Evolutionary conservation across 257 asterid species (phyloP).

Genomic region (Primulina tabacum): DNA sequence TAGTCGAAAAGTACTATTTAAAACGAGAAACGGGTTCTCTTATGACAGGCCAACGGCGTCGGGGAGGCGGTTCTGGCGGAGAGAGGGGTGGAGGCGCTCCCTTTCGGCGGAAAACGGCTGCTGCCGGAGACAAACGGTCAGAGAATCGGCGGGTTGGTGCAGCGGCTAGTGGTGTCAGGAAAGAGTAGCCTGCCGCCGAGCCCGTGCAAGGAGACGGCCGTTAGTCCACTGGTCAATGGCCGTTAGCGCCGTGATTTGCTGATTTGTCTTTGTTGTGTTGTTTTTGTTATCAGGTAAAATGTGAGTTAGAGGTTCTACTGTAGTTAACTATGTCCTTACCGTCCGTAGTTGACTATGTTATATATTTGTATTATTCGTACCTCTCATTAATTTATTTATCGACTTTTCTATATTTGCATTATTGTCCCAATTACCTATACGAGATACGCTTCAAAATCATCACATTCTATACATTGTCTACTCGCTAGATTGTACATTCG

Average conservation of each 20-base stretch:
- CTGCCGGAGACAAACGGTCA: slow-evolving; percentile 82
- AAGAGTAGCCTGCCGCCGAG: slow-evolving; percentile 87
- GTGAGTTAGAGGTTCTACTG: slow-evolving; percentile 27
- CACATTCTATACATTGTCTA: no score
- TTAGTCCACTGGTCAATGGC: slow-evolving; percentile 76
- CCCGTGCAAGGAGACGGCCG: slow-evolving; percentile 87
- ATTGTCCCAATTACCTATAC: background rate
- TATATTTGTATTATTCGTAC: slow-evolving; percentile 23
- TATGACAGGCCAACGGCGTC: slow-evolving; percentile 60
- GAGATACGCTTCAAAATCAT: no score
- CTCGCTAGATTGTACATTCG: no score
- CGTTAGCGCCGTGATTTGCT: slow-evolving; percentile 41
- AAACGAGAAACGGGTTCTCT: slow-evolving; percentile 17
- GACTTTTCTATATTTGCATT: no score
- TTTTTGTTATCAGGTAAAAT: slow-evolving; percentile 28
- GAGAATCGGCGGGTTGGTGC: slow-evolving; percentile 67
- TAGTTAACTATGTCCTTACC: slow-evolving; percentile 40
- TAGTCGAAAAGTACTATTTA: background rate
- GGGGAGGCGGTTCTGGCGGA: slow-evolving; percentile 49
- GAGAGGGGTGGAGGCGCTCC: slow-evolving; percentile 71
- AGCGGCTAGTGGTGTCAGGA: slow-evolving; percentile 73
- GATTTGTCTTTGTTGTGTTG: slow-evolving; percentile 20
- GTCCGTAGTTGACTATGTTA: slow-evolving; percentile 33
- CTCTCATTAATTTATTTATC: no score
- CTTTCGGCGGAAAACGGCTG: slow-evolving; percentile 88